phyloP scores from a whole-genome alignment of 192 early-diverging fungal species.

The Podila horticola region DNA sequence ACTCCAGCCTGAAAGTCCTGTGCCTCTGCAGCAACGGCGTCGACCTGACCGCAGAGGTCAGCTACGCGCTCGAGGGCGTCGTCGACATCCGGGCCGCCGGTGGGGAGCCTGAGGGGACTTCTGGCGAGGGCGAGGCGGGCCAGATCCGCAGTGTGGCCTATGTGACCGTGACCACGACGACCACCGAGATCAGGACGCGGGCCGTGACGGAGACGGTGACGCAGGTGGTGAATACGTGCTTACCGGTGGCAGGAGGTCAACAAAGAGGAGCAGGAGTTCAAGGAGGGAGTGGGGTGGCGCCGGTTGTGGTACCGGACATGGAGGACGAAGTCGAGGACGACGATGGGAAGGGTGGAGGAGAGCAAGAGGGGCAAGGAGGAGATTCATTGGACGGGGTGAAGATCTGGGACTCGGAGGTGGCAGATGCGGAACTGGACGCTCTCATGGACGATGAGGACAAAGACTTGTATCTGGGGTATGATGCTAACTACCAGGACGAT shows the following conservation, averaged over 20 bases:
- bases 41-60: conserved; percentile 34
- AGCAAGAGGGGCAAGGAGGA: too few relatives aligned
- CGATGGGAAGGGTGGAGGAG: too few relatives aligned
- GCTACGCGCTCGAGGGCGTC: conserved; percentile 30
- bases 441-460: not conserved
- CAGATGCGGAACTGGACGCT: too few relatives aligned
- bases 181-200: conserved; percentile 1
- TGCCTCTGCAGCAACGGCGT: conserved; percentile 44
- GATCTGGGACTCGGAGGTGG: not conserved
- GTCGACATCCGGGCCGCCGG: conserved; percentile 31
- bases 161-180: conserved; percentile 2
- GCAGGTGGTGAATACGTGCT: too few relatives aligned
- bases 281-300: too few relatives aligned
- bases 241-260: too few relatives aligned
- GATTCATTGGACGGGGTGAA: too few relatives aligned
- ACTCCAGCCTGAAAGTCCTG: conserved; percentile 4
- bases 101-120: not conserved
- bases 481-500: too few relatives aligned
- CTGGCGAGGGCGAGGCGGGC: conserved; percentile 20
- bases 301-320: too few relatives aligned
- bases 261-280: too few relatives aligned
- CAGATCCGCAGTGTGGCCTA: conserved; percentile 12
- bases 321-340: too few relatives aligned
- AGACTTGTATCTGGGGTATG: not conserved
- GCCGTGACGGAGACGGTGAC: not conserved